Percentiles rank a stretch among this genome's conserved stretches.
These are phyloP conservation scores for Speleostelium caveatum DNA, from an alignment of 78 protist species.

Conservation along the genomic window DNA sequence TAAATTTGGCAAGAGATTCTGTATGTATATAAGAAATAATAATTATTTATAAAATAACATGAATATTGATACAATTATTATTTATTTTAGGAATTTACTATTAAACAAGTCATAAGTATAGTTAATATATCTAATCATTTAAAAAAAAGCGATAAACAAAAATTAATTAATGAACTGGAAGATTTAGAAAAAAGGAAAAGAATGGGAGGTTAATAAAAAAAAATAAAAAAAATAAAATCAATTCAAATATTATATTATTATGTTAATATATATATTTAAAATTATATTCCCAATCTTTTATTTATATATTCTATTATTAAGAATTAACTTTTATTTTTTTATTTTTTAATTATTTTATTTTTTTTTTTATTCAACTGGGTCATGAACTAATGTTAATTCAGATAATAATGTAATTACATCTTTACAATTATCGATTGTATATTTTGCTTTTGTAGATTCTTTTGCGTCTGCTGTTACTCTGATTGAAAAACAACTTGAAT, in stretches of 20 bases:
- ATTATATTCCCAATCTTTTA: no score
- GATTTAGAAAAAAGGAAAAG: slow-evolving; percentile 41
- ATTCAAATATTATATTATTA: background rate
- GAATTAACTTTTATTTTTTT: background rate
- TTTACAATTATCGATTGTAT: background rate
- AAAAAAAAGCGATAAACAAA: slow-evolving; percentile 51
- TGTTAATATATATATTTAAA: background rate
- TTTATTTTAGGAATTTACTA: slow-evolving; percentile 19
- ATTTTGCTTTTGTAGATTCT: slow-evolving; percentile 40
- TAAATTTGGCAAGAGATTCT: slow-evolving; percentile 49
- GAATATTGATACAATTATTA: no score
- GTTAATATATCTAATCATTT: slow-evolving; percentile 46
- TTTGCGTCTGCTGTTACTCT: slow-evolving; percentile 5
- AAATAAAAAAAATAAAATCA: background rate
- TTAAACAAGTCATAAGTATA: slow-evolving; percentile 38
- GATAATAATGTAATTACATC: slow-evolving; percentile 18
- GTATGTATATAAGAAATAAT: background rate
- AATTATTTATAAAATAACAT: background rate
- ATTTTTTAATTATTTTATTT: no score
- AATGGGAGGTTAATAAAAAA: no score
- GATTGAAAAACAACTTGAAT: slow-evolving; percentile 19
- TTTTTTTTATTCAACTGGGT: no score
- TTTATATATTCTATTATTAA: background rate
- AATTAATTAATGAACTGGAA: slow-evolving; percentile 37
- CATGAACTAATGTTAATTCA: background rate